Evolutionary conservation across 225 moss, liverwort and hornwort genomes (phyloP).

Genomic region (Physcomitrium patens): DNA sequence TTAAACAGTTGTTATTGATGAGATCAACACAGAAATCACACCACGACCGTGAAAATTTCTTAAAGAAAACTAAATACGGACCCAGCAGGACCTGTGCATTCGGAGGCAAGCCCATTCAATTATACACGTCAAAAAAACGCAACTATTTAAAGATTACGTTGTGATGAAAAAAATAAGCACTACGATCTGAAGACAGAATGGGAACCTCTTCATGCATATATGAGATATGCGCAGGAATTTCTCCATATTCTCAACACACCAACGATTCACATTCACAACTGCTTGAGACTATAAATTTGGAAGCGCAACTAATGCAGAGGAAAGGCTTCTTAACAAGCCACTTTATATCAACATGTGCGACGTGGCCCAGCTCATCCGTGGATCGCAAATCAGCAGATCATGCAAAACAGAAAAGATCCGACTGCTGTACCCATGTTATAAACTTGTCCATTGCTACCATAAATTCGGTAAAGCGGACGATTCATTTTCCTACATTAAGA

Average conservation of each 20-base stretch:
- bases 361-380: slow-evolving; percentile 36
- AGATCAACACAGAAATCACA: too few species aligned
- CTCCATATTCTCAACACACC: background rate
- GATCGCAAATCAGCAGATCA: slow-evolving; percentile 29
- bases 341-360: slow-evolving; percentile 24
- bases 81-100: too few species aligned
- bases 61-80: too few species aligned
- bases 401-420: slow-evolving; percentile 27
- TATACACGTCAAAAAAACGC: too few species aligned
- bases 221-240: background rate
- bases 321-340: slow-evolving; percentile 15
- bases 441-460: slow-evolving; percentile 25
- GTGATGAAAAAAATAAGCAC: too few species aligned
- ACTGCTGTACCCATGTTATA: slow-evolving; percentile 27
- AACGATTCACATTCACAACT: slow-evolving; percentile 3
- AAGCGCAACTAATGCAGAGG: slow-evolving; percentile 14
- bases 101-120: too few species aligned
- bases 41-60: too few species aligned
- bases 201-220: background rate
- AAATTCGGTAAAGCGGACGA: slow-evolving; percentile 20
- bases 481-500: slow-evolving; percentile 27
- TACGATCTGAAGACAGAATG: too few species aligned
- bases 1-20: too few species aligned
- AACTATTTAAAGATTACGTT: too few species aligned
- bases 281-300: background rate